Conservation (phyloP, 2,329 filamentous ascomycete genomes). For the Penicillium sp. region DNA sequence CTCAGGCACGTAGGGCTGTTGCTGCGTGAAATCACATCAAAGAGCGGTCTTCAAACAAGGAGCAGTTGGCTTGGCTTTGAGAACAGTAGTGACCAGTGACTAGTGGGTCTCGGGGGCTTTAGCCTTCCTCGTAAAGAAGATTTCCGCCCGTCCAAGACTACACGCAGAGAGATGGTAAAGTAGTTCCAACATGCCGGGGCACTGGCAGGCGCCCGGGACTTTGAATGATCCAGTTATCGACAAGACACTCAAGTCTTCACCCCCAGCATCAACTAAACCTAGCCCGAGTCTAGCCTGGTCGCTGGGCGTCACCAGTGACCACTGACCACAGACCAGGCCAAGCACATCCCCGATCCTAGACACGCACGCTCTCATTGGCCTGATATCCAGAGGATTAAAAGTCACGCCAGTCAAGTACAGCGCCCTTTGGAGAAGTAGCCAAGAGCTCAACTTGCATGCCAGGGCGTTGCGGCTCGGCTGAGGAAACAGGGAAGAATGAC, state of each 20-base stretch:
- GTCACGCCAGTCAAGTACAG: not conserved
- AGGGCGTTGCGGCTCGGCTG: slow-evolving; percentile 11
- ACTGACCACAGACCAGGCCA: not conserved
- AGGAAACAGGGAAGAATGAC: not conserved
- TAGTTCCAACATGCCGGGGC: not conserved
- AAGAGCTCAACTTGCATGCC: not conserved
- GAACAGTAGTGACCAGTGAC: too few relatives aligned
- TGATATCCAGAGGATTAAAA: not conserved
- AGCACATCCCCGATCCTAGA: not conserved
- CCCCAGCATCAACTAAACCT: not conserved
- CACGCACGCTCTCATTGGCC: not conserved
- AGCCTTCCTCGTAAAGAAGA: not conserved
- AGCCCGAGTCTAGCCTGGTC: not conserved
- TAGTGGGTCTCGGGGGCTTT: not conserved
- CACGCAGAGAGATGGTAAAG: not conserved
- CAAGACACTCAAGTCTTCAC: not conserved
- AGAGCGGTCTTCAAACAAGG: slow-evolving; percentile 6
- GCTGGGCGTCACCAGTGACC: not conserved
- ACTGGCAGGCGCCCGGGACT: not conserved
- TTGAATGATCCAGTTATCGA: not conserved
- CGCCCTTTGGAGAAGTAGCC: not conserved
- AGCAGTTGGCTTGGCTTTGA: not conserved
- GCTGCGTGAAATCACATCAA: slow-evolving; percentile 7
- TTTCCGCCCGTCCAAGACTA: too few relatives aligned
- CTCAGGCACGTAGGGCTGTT: slow-evolving; percentile 14